Evolutionary conservation across 148 eudicot species (phyloP), one percentile per base, ranked within the genome.

Genomic region (Rhododendron williamsianum): DNA sequence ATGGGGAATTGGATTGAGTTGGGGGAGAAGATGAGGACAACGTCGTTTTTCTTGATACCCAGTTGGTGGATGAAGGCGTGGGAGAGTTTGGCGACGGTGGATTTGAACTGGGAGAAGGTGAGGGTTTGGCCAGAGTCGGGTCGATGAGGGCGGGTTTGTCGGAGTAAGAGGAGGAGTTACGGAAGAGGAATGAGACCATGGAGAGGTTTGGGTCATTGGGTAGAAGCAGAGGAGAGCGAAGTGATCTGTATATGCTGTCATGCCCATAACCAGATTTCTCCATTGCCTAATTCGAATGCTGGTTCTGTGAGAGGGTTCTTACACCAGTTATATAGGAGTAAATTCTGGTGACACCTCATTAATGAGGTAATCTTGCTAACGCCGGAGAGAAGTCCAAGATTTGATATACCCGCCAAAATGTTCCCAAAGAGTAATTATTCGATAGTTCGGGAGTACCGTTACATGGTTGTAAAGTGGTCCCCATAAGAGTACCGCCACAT

Each of bases 221-320:
- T 56, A 90, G 21, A 16, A 43, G 3, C 6, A 91, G 11, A 4
- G 93, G 91, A 35, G 93, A 92, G 56, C 98, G 84, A 10, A 94
- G 85, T 1, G 98, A 94, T 51, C 93, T 84, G 93, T 85, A 91
- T 1, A 93, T 86, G 43, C 93, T 91, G 80, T 94, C 98, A 19
- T 90, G 87, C 79, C 98, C 98, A 83, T 91, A 94, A 0, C 98
- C 98, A 25, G 94, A 93, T 85, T 86, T 90, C 89, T 94, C 95
- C 95, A 94, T 94, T 52, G 35, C 4, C 4, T 38, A 12, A 46
- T 36, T 36, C 67, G n/a, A 33, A 25, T 35, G 36, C 9, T 81
- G 46, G 72, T 49, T 3, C 19, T 81, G 45, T 21, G 60, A 11
- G 6, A 56, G 46, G 46, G 16, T 25, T 25, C 12, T 10, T 25